Evolutionary conservation across 371 early-diverging fungal genomes (phyloP).

Genomic region (Batkoa obscura): DNA sequence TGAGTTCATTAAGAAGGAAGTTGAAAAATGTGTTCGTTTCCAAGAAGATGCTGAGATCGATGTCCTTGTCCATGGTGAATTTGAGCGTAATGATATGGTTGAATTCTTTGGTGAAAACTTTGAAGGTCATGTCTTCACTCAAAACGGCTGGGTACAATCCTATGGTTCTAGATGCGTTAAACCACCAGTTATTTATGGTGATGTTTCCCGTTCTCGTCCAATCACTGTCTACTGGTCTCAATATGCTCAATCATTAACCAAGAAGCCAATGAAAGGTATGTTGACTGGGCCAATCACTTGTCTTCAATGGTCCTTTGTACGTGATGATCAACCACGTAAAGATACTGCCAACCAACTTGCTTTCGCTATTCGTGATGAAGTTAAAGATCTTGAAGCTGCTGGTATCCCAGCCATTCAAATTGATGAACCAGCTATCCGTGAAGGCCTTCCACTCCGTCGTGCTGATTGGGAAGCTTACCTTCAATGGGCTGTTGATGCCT

Average conservation of each 20-base stretch:
- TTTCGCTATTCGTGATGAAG: constrained; percentile 91
- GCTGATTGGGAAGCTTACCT: constrained; percentile 61
- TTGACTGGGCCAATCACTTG: constrained; percentile 87
- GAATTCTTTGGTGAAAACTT: constrained; percentile 63
- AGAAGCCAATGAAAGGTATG: constrained; percentile 91
- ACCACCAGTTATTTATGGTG: constrained; percentile 81
- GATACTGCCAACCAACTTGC: constrained; percentile 78
- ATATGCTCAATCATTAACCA: constrained; percentile 77
- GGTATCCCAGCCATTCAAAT: constrained; percentile 90
- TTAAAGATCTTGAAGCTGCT: constrained; percentile 75
- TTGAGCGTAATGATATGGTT: constrained; percentile 95
- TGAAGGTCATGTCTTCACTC: constrained; percentile 77
- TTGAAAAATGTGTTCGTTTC: constrained; percentile 57
- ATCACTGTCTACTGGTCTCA: constrained; percentile 74
- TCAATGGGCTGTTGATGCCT: constrained; percentile 85
- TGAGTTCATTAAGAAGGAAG: constrained; percentile 70
- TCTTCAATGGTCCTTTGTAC: constrained; percentile 93
- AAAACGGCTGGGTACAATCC: constrained; percentile 92
- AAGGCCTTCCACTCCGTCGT: constrained; percentile 85
- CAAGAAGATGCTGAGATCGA: constrained; percentile 80
- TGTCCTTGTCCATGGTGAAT: constrained; percentile 92
- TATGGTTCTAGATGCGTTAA: constrained; percentile 93
- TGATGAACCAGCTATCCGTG: constrained; percentile 96
- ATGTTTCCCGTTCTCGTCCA: constrained; percentile 70
- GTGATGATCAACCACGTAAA: constrained; percentile 81